Base-by-base conservation (phyloP, 2,329 filamentous ascomycete genomes). In the Stenocarpella maydis region DNA sequence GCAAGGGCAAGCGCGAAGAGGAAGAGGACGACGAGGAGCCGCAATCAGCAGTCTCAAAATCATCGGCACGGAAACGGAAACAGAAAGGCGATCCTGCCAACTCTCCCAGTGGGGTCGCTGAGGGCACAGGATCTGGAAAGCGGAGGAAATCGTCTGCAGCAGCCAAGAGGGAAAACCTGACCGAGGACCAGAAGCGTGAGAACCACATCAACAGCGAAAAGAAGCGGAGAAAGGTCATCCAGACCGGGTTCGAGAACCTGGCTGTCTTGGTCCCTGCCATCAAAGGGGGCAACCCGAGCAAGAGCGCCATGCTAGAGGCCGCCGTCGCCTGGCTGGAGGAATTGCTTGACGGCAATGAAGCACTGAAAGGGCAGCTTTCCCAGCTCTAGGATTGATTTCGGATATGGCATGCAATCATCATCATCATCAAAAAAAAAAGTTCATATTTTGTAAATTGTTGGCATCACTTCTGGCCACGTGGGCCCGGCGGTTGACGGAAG, bases 171-270 rank as follows among this genome's bases (percentile, higher is more conserved):
- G 91, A 90, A 76, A 97, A 97, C 74, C 89, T 96, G 4, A 88
- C 90, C 0, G 92, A 95, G 73, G 90, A 92, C 71, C 92, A 96
- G 79, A 96, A 95, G 80, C 86, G 93, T 54, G 91, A 90, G 75
- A 97, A 97, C 74, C 93, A 97, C 76, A 96, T 97, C 73, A 86
- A 90, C 65, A 96, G 93, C 65, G 94, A 97, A 77, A 93, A 97
- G 80, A 97, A 96, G 79, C 87, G 94, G 41, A 86, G 94, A 58
- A 93, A 93, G 31, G 83, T 94, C 55, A 95, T 95, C 75, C 92
- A 94, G 76, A 87, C 92, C 73, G 93, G 93, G 0, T 97, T 95
- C 74, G 91, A 94, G 52, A 92, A 95, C 69, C 81, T 97, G n/a
- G 88, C 88, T 72, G 85, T 89, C 34, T 83, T 97, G 26, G 92